Conservation (phyloP, 2,329 filamentous ascomycete species). For the Ceratocystis cubensis region DNA sequence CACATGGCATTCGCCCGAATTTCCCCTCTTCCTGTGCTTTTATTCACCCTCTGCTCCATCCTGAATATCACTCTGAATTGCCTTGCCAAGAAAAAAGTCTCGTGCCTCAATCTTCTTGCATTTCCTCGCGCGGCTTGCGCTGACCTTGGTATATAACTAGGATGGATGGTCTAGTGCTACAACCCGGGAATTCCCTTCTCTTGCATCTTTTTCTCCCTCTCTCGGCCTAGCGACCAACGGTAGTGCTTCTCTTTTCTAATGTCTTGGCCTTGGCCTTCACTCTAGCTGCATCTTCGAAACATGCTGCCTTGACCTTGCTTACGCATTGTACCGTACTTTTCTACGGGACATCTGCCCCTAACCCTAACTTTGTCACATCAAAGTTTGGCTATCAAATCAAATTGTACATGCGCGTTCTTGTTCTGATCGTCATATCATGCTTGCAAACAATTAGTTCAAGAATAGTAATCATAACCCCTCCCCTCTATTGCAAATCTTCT, state of each 20-base stretch:
- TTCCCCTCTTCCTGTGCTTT: not conserved
- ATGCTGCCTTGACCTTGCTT: not conserved
- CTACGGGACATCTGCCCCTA: not conserved
- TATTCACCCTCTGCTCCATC: too few species aligned
- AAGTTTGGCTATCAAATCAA: not conserved
- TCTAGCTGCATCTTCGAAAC: not conserved
- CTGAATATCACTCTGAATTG: not conserved
- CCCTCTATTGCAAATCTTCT: not conserved
- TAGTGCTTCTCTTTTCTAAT: too few species aligned
- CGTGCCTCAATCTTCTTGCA: not conserved
- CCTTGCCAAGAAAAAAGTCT: not conserved
- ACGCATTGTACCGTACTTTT: not conserved
- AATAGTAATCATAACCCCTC: conserved; percentile 3
- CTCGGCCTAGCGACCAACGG: not conserved
- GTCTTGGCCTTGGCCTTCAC: not conserved
- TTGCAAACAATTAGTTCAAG: not conserved
- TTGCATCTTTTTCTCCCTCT: not conserved
- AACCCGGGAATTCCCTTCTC: conserved; percentile 9
- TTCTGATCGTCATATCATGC: not conserved
- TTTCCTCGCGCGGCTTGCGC: not conserved
- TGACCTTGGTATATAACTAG: not conserved
- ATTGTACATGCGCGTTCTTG: not conserved
- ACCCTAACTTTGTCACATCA: not conserved
- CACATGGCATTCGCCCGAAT: not conserved
- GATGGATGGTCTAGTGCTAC: not conserved